These are phyloP conservation scores for Asterionellopsis glacialis DNA, from an alignment of 108 stramenopile genomes.

Conservation along the genomic window DNA sequence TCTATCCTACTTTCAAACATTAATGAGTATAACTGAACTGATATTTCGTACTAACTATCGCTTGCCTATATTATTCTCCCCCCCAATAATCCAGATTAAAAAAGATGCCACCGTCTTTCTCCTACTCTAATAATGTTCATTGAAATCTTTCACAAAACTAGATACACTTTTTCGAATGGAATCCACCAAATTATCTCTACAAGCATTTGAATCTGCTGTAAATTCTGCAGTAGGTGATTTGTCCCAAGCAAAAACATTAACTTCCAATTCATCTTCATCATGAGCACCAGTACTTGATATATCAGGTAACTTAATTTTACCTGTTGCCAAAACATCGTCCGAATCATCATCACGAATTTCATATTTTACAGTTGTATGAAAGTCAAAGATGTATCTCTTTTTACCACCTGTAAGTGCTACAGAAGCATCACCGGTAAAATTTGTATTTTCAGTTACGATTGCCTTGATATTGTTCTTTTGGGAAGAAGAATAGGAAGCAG, in stretches of 20 bases:
- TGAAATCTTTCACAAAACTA: constrained; percentile 72
- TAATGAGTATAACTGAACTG: too few relatives aligned
- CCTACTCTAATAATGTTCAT: constrained; percentile 38
- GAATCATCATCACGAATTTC: constrained; percentile 47
- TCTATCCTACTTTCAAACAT: too few relatives aligned
- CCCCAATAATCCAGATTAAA: too few relatives aligned
- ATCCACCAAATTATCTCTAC: constrained; percentile 35
- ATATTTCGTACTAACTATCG: too few relatives aligned
- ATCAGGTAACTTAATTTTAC: constrained; percentile 65
- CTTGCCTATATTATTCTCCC: too few relatives aligned
- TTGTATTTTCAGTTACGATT: constrained; percentile 47
- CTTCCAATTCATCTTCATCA: constrained; percentile 67
- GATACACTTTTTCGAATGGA: constrained; percentile 58
- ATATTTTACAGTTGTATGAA: constrained; percentile 55
- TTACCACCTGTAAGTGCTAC: constrained; percentile 90
- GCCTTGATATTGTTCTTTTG: constrained; percentile 18
- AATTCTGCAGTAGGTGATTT: constrained; percentile 29
- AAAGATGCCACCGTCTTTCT: background rate
- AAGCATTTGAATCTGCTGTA: constrained; percentile 16
- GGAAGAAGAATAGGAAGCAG: constrained; percentile 11
- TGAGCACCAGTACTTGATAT: constrained; percentile 55
- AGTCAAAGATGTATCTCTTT: constrained; percentile 93
- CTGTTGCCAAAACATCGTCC: constrained; percentile 55
- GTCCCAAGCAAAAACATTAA: constrained; percentile 56
- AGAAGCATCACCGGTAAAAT: constrained; percentile 89